Evolutionary conservation across 768 basidiomycete species (phyloP), one percentile per base, ranked within the genome.

Genomic region (Pisolithus tinctorius): DNA sequence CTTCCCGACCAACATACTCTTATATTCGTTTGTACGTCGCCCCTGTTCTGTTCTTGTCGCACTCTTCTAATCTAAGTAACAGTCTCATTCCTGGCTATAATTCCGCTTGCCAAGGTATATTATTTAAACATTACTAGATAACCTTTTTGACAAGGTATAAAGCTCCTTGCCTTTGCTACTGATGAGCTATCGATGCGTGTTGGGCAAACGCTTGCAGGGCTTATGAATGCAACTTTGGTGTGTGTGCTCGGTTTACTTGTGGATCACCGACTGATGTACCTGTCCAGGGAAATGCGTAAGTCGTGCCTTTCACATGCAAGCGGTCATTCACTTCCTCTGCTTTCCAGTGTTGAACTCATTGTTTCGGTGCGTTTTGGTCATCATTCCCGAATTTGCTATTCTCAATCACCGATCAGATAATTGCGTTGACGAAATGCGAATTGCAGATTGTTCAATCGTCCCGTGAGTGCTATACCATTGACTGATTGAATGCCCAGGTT

Each of bases 201-300:
- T 1, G 91, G 90, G 1, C 84, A 88, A 65, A 89, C 89, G 2
- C 69, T 91, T 10, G 88, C 89, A 3, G 90, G 90, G 37, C 75
- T 93, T 2, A 64, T 93, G 50, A 93, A 93, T 68, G 91, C 91
- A 20, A 93, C 90, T 13, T 71, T 90, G 56, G 86, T 89, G 57
- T 56, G 78, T 63, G 8, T 40, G 11, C 25, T 48, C 27, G 6
- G 17, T 10, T 9, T 29, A 10, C 38, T 48, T 50, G 42, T 8
- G 42, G 14, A 7, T 20, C 13, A 8, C 30, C 4, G 1, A 14
- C 45, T 46, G 17, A 36, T 23, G 1, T 36, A 4, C 37, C 49
- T 49, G 25, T 38, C 14, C 16, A 67, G 66, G 66, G 66, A 55
- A 67, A 67, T 46, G 58, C 66, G 67, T 67, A 51, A 55, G 66